Evolutionary conservation across 2,329 filamentous ascomycete genomes (phyloP), one percentile per base, ranked within the genome.

Genomic region (Fusarium robinianum): DNA sequence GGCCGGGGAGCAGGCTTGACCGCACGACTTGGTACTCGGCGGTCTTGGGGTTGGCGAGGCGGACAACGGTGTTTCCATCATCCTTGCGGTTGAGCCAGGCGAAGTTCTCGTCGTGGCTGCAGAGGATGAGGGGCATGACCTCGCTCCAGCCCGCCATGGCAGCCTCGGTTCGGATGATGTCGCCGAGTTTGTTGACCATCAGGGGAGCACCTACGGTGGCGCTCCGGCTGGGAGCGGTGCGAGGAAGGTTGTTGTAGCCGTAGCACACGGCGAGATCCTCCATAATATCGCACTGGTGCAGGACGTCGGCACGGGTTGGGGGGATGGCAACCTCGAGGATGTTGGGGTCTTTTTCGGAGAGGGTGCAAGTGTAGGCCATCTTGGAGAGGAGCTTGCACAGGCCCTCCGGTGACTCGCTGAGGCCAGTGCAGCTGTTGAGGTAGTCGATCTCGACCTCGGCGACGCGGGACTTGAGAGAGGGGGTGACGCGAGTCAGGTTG

Each of bases 51-150:
- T 96, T 96, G 53, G 88, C 88, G 26, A 96, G 84, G 60, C 83
- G 85, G 57, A 96, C 83, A 18, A 89, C 90, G 0, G 85, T 90
- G 46, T 79, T 85, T 53, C 89, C 89, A 61, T 95, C 88, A 58
- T 96, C 91, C 64, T 84, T 84, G 64, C 90, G 86, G 73, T 96
- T 96, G 10, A 99, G 77, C 87, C 89, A 96, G 47, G 79, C 85
- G 68, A 97, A 99, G 75, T 99, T 99, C 78, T 99, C 94, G 64
- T 97, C 92, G 68, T 96, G 90, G 31, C 90, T 95, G 78, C 94
- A 99, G 41, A 99, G 82, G 58, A 96, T 97, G 18, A 99, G 78
- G 17, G 94, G 92, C 81, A 99, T 85, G 42, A 96, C 92, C 74
- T 99, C 94, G 41, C 83, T 86, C 94, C 94, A 99, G 47, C 94